Evolutionary conservation across 1,284 basidiomycete species (phyloP).

Genomic region (Cryptococcus sp.): DNA sequence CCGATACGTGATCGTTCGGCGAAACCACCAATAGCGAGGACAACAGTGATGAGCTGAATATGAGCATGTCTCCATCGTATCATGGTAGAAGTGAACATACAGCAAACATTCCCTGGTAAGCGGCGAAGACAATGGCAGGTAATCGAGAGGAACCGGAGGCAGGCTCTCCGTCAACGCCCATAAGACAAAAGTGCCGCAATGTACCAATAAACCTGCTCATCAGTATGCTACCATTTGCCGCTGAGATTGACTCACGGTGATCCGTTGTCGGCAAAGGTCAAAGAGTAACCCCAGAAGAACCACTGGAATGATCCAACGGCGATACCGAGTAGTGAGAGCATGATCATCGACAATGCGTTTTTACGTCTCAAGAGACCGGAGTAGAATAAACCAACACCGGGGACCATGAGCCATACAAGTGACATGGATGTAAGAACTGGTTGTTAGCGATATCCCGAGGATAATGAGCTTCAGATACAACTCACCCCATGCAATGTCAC

Average conservation of each 20-base stretch:
- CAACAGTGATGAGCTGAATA: slow-evolving; percentile 53
- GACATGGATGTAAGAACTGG: slow-evolving; percentile 57
- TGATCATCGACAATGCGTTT: slow-evolving; percentile 91
- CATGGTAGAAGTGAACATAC: slow-evolving; percentile 16
- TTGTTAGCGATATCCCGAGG: slow-evolving; percentile 3
- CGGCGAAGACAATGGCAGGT: slow-evolving; percentile 77
- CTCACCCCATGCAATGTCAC: slow-evolving; percentile 55
- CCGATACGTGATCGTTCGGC: slow-evolving; percentile 86
- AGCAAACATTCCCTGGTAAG: slow-evolving; percentile 57
- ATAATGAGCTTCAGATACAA: slow-evolving; percentile 6
- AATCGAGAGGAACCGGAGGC: slow-evolving; percentile 62
- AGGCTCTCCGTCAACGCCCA: slow-evolving; percentile 68
- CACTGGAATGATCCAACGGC: slow-evolving; percentile 60
- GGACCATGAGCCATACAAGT: slow-evolving; percentile 85
- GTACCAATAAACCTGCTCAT: slow-evolving; percentile 51
- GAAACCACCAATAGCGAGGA: slow-evolving; percentile 81
- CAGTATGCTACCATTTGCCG: background rate
- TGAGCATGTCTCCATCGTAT: background rate
- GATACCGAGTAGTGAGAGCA: slow-evolving; percentile 70
- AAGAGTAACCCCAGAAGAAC: slow-evolving; percentile 51
- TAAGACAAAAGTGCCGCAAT: slow-evolving; percentile 73
- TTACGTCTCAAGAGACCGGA: slow-evolving; percentile 76
- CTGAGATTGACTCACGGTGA: slow-evolving; percentile 18
- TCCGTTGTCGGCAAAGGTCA: slow-evolving; percentile 50
- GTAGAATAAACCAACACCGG: slow-evolving; percentile 75